Percentiles rank a stretch among this genome's conserved stretches.
These are phyloP conservation scores for Clausena lansium DNA, from an alignment of 345 rosid species.

Conservation along the genomic window DNA sequence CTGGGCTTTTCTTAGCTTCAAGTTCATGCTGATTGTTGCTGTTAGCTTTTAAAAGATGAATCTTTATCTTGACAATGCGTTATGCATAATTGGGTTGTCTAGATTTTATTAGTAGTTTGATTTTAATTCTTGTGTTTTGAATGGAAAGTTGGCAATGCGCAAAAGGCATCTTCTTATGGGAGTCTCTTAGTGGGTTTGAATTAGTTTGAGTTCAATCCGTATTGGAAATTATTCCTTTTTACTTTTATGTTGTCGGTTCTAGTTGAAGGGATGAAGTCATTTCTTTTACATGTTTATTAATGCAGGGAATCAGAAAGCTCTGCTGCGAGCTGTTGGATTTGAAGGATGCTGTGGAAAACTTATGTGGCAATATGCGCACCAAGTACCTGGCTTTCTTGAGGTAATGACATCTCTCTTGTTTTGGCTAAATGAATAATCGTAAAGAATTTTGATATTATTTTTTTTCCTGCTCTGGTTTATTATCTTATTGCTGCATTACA, in stretches of 20 bases:
- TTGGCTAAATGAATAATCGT: background rate
- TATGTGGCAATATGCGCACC: slow-evolving; percentile 76
- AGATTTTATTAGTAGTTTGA: background rate
- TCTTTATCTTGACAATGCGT: background rate
- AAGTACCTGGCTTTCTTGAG: slow-evolving; percentile 87
- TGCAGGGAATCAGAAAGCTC: slow-evolving; percentile 87
- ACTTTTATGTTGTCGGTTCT: background rate
- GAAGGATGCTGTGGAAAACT: slow-evolving; percentile 91
- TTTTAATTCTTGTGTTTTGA: background rate
- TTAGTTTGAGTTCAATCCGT: background rate
- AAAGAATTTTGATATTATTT: background rate
- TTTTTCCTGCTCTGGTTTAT: background rate
- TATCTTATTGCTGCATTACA: background rate
- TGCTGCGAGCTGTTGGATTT: slow-evolving; percentile 98
- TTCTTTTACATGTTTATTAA: background rate
- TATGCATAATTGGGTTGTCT: background rate
- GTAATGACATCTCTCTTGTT: slow-evolving; percentile 29
- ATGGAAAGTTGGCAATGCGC: background rate
- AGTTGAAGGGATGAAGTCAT: background rate
- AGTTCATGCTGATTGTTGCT: background rate
- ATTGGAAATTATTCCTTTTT: too few relatives aligned
- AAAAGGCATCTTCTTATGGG: background rate
- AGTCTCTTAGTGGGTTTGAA: background rate
- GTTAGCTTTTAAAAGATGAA: background rate
- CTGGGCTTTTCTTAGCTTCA: background rate